phyloP scores from a whole-genome alignment of 2,329 filamentous ascomycete genomes.

The Pestalotiopsis sp. region DNA sequence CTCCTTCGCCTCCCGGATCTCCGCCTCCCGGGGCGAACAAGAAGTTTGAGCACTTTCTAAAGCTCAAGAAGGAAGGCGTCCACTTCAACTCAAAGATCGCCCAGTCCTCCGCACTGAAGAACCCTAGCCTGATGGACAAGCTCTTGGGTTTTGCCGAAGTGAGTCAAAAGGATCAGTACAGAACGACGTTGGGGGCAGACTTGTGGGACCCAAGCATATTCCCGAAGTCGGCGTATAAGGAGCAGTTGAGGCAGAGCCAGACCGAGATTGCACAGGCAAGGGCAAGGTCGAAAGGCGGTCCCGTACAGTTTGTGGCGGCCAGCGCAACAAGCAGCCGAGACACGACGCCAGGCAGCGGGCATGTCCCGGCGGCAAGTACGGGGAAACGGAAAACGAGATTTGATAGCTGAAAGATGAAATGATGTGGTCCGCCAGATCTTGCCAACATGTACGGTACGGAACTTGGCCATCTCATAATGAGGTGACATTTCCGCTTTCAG shows the following conservation, averaged over 20 bases:
- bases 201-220: slow-evolving; percentile 60
- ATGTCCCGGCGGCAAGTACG: slow-evolving; percentile 25
- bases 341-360: slow-evolving; percentile 22
- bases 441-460: neutral
- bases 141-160: slow-evolving; percentile 67
- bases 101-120: slow-evolving; percentile 65
- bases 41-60: slow-evolving; percentile 73
- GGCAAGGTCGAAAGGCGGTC: slow-evolving; percentile 41
- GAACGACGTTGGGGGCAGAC: slow-evolving; percentile 56
- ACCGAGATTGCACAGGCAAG: slow-evolving; percentile 44
- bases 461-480: neutral
- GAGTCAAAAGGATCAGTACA: slow-evolving; percentile 59
- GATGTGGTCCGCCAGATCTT: neutral
- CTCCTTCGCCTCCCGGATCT: slow-evolving; percentile 68
- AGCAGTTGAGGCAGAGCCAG: slow-evolving; percentile 49
- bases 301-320: slow-evolving; percentile 51
- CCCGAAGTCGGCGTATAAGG: slow-evolving; percentile 54
- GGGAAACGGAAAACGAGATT: slow-evolving; percentile 36
- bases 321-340: slow-evolving; percentile 12
- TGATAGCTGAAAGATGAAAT: slow-evolving; percentile 26
- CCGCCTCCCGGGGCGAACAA: slow-evolving; percentile 53
- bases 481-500: neutral
- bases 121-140: slow-evolving; percentile 72
- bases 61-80: slow-evolving; percentile 72
- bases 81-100: slow-evolving; percentile 80